Conservation (phyloP, 2,329 filamentous ascomycete genomes). For the Dactylellina parvicollis region DNA sequence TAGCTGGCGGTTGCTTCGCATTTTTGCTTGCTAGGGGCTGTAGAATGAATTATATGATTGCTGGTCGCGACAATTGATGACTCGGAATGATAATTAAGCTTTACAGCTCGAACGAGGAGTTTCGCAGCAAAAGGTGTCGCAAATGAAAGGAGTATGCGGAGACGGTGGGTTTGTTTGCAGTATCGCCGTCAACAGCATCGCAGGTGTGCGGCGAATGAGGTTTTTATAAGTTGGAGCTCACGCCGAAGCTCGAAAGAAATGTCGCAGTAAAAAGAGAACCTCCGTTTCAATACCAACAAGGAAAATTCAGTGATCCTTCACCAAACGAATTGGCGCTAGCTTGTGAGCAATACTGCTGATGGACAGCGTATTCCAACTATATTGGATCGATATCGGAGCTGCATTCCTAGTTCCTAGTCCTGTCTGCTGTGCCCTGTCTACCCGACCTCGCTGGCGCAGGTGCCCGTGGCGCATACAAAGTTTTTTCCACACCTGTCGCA, state of each 20-base stretch:
- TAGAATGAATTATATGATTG: neutral
- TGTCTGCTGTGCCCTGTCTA: neutral
- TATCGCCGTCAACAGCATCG: neutral
- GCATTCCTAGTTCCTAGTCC: neutral
- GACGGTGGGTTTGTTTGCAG: neutral
- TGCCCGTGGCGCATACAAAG: neutral
- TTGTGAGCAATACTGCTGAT: neutral
- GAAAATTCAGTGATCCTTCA: constrained; percentile 25
- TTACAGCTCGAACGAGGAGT: neutral
- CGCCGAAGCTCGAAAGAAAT: neutral
- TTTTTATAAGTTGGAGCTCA: neutral
- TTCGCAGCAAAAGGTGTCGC: neutral
- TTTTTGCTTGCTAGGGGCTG: constrained; percentile 2
- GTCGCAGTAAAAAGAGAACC: neutral
- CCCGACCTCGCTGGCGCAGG: constrained; percentile 35
- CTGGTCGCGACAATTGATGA: neutral
- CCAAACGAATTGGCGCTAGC: neutral
- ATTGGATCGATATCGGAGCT: constrained; percentile 17
- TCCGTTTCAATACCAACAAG: neutral
- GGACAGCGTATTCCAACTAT: neutral
- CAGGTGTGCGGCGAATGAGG: constrained; percentile 2
- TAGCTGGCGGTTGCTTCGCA: constrained; percentile 61
- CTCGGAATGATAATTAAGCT: neutral
- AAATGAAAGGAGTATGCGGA: constrained; percentile 2
- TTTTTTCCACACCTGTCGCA: constrained; percentile 1